Base-by-base conservation (phyloP, 1,139 yeast genomes). In the Sugiyamaella neomexicana region DNA sequence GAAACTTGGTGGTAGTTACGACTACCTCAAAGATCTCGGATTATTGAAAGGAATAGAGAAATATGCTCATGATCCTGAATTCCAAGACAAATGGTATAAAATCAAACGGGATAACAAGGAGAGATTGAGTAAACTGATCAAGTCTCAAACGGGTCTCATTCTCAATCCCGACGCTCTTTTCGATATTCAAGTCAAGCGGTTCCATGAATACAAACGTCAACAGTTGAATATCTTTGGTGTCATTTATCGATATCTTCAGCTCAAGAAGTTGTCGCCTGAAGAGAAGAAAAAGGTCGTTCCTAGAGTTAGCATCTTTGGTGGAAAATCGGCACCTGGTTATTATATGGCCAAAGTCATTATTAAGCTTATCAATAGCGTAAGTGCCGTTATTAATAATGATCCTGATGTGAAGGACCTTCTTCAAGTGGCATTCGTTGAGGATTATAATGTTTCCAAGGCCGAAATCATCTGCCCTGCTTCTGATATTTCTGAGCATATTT, bases 271-370 rank as follows among this genome's bases (percentile, higher is more conserved):
- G 68, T 72, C 88, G 52, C 74, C 79, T 12, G 86, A 80, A 29
- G 89, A 89, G 67, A 82, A 91, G 62, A 62, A 73, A 62, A 80
- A 82, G 69, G 85, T 80, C 71, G 80, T 83, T 58, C 84, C 96
- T 56, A 86, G 87, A 69, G 95, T 88, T 53, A 80, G 85, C 37
- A 80, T 90, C 57, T 85, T 90, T 70, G 97, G 97, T 62, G 97
- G 98, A 69, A 90, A 90, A 73, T 88, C 96, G 55, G 97, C 98
- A 10, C 97, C 98, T 20, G 97, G 97, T 60, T 91, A 90, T 72
- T 90, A 88, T 75, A 88, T 90, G 84, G 97, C 97, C 59, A 90
- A 90, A 74, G 80, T 87, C 55, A 87, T 91, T 65, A 90, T 90
- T 68, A 89, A 89, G 72, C 78, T 90, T 71, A 81, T 90, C 67